Evolutionary conservation across 2,329 filamentous ascomycete species (phyloP), one percentile per base, ranked within the genome.

Genomic region (Ceratocystis eucalypticola): DNA sequence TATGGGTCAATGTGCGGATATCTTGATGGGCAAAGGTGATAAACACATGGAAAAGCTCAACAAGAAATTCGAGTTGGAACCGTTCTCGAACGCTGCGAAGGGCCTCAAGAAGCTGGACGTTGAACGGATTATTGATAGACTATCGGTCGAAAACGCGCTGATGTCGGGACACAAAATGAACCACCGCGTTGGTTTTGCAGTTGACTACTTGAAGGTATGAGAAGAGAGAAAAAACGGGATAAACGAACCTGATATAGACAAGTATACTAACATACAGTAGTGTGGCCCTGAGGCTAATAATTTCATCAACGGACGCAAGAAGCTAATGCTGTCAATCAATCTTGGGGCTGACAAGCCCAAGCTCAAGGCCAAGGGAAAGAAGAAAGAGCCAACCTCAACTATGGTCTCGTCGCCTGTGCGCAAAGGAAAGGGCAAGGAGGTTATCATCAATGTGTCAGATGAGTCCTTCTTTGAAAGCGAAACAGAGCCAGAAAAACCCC

Each of bases 51-150:
- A 64, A 46, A 69, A 64, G 41, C 48, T 66, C 5, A 62, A 62
- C 45, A 50, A 62, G 33, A 48, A 28, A 17, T 41, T 15, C 15
- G 45, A 63, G 15, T 44, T 59, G 25, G 28, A 61, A 37, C 65
- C 82, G 20, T 82, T 86, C 67, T 86, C 85, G 74, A 91, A 90
- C 15, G 80, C 82, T 53, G 91, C 88, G 15, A 84, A 82, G 69
- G 78, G 83, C 17, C 76, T 96, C 70, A 86, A 88, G 67, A 85
- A 88, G 71, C 84, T 86, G 45, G 89, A 95, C 72, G 81, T 91
- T 12, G 88, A 96, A 72, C 86, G 91, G 48, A 80, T 97, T n/a
- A 90, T 96, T 71, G 85, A 90, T 72, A 81, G 83, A 61, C 79
- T 99, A 8, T 77, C 89, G 6, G 82, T 82, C 4, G 88, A 95